Evolutionary conservation across 148 eudicot species (phyloP).

Genomic region (Nepenthes mirabilis): DNA sequence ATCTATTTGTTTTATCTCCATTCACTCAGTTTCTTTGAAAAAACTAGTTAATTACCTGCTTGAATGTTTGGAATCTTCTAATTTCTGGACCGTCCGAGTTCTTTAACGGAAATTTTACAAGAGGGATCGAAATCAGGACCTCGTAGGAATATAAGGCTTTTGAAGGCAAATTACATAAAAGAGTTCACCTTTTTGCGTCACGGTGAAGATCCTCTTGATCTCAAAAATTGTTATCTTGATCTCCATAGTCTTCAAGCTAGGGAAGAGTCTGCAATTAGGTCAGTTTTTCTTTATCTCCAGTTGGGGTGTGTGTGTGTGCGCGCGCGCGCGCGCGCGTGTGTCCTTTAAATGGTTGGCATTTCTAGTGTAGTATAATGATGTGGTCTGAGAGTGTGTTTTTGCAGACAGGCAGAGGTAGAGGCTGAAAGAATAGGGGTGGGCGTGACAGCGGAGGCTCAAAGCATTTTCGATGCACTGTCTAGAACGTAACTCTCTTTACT

Average conservation of each 20-base stretch:
- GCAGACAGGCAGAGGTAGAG: constrained; percentile 90
- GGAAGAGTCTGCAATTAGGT: constrained; percentile 91
- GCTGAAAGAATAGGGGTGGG: constrained; percentile 98
- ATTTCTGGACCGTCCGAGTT: constrained; percentile 10
- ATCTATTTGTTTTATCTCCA: neutral
- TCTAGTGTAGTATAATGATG: neutral
- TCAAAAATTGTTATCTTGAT: constrained; percentile 53
- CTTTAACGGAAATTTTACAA: constrained; percentile 44
- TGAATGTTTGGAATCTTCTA: neutral
- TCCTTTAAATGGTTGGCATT: neutral
- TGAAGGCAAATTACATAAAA: constrained; percentile 69
- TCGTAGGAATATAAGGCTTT: constrained; percentile 56
- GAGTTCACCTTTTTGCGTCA: constrained; percentile 65
- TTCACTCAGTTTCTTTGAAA: neutral
- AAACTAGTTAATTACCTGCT: neutral
- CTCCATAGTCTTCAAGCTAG: constrained; percentile 58
- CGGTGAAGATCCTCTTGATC: constrained; percentile 72
- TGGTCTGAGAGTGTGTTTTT: constrained; percentile 1
- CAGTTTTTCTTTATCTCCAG: neutral
- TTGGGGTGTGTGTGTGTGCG: neutral
- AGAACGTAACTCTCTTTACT: constrained; percentile 64
- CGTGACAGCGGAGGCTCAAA: constrained; percentile 81
- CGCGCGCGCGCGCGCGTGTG: too few relatives aligned
- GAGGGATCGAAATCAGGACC: constrained; percentile 60
- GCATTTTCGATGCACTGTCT: constrained; percentile 80